Evolutionary conservation across 2,329 filamentous ascomycete genomes (phyloP).

Genomic region (Aspergillus niger): DNA sequence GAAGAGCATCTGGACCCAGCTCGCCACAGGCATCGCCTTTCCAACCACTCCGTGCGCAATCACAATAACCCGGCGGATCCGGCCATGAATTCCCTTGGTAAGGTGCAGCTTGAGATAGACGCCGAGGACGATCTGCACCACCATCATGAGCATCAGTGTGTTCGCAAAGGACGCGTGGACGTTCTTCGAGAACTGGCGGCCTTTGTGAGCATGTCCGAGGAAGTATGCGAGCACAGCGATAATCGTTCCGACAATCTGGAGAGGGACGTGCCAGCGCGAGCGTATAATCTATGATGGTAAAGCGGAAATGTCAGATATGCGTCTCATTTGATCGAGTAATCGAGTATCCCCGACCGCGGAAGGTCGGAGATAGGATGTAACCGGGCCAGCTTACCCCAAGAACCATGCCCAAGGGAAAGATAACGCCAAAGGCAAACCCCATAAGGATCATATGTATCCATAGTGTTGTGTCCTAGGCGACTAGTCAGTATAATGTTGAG

Average conservation of each 20-base stretch:
- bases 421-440: slow-evolving; percentile 81
- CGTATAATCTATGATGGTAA: slow-evolving; percentile 68
- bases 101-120: slow-evolving; percentile 88
- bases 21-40: slow-evolving; percentile 80
- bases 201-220: slow-evolving; percentile 86
- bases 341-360: slow-evolving; percentile 4
- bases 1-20: slow-evolving; percentile 95
- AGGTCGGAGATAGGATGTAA: neutral
- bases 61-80: slow-evolving; percentile 72
- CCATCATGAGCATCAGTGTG: slow-evolving; percentile 75
- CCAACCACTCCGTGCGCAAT: slow-evolving; percentile 77
- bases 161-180: slow-evolving; percentile 81
- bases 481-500: slow-evolving; percentile 11
- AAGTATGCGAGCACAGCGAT: slow-evolving; percentile 85
- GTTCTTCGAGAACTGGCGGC: slow-evolving; percentile 80
- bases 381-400: slow-evolving; percentile 67
- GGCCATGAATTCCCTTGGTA: slow-evolving; percentile 77
- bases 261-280: slow-evolving; percentile 90
- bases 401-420: slow-evolving; percentile 95
- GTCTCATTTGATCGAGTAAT: neutral
- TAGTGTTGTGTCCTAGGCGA: slow-evolving; percentile 69
- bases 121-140: slow-evolving; percentile 75
- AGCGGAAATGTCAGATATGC: slow-evolving; percentile 4
- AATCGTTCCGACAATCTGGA: slow-evolving; percentile 73
- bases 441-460: slow-evolving; percentile 94